Conservation (phyloP, 164 flowering plant species). For the Echeveria elegans region DNA sequence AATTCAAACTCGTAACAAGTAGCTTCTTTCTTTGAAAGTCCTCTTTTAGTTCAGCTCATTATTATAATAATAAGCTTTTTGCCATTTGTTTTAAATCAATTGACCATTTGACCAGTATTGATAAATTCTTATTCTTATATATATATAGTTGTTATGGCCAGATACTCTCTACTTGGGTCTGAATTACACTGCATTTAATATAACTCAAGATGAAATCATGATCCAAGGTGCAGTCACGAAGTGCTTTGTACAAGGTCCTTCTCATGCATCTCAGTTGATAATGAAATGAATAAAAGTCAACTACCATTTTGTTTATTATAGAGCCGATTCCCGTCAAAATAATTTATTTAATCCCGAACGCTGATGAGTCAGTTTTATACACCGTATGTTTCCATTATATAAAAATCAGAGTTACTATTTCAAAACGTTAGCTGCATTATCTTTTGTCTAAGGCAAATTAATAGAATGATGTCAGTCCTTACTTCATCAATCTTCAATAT, state of each 20-base stretch:
- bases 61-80: background rate
- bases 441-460: background rate
- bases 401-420: background rate
- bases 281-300: background rate
- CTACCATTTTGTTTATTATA: background rate
- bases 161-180: background rate
- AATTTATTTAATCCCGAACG: background rate
- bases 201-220: background rate
- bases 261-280: background rate
- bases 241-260: background rate
- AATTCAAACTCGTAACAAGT: background rate
- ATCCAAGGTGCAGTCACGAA: background rate
- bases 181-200: background rate
- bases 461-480: conserved; percentile 13
- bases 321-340: background rate
- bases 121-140: too few relatives aligned
- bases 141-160: too few relatives aligned
- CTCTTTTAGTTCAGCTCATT: conserved; percentile 1
- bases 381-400: background rate
- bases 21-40: background rate
- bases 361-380: background rate
- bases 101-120: too few relatives aligned
- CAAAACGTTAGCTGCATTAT: background rate
- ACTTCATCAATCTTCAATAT: conserved; percentile 10
- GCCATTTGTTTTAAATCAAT: too few relatives aligned